Evolutionary conservation across 768 basidiomycete species (phyloP).

Genomic region (Omphalotus guepiniiformis): DNA sequence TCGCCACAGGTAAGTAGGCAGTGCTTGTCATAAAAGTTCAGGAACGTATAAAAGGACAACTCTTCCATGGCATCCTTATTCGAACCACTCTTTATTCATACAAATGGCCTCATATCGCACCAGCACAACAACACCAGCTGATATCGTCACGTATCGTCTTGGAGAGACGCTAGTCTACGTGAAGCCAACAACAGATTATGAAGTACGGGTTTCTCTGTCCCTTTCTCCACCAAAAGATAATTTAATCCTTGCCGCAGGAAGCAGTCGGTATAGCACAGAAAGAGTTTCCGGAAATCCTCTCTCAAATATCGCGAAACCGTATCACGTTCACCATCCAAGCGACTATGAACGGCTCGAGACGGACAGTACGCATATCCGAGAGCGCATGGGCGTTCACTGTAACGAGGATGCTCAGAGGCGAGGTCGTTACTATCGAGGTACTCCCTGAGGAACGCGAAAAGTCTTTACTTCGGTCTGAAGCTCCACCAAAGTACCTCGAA

Average conservation of each 20-base stretch:
- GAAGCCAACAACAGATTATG: constrained; percentile 35
- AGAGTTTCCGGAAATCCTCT: constrained; percentile 41
- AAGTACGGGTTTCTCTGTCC: constrained; percentile 34
- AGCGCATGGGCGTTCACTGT: constrained; percentile 45
- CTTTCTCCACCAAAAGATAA: neutral
- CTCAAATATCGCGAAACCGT: constrained; percentile 29
- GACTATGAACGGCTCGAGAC: constrained; percentile 25
- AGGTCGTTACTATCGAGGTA: constrained; percentile 43
- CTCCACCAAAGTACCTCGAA: constrained; percentile 42
- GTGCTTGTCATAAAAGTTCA: too few relatives aligned
- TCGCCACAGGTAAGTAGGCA: too few relatives aligned
- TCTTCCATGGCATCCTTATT: too few relatives aligned
- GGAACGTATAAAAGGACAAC: too few relatives aligned
- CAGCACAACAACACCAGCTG: constrained; percentile 19
- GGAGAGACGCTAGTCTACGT: constrained; percentile 47
- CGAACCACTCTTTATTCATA: constrained; percentile 2
- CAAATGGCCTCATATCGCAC: constrained; percentile 18
- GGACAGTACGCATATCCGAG: constrained; percentile 45
- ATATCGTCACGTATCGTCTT: constrained; percentile 49
- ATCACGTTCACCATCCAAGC: constrained; percentile 41
- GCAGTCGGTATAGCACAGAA: constrained; percentile 47
- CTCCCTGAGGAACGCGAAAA: constrained; percentile 24
- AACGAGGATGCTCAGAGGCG: constrained; percentile 37
- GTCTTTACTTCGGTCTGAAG: constrained; percentile 14
- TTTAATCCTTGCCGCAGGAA: constrained; percentile 26